Evolutionary conservation across 441 rosid species (phyloP), one percentile per base, ranked within the genome.

Genomic region (Bocquillonia castaneifolia): DNA sequence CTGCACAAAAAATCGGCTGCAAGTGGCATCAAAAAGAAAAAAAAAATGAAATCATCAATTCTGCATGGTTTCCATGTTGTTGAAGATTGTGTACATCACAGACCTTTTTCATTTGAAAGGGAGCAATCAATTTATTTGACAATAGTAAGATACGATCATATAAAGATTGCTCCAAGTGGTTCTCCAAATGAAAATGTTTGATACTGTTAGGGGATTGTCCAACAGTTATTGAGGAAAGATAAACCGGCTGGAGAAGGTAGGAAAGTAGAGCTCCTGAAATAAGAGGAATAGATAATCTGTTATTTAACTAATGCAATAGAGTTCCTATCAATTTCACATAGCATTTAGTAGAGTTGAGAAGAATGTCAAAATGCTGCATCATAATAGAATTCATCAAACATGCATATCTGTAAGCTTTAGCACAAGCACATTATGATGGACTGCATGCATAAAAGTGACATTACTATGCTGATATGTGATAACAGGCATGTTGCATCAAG

Each of bases 181-280:
- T 78, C 74, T 70, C 78, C 82, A 85, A 18, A 62, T 54, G 73
- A 74, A 81, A 76, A 57, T 77, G 76, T 68, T 76, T 76, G 23
- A 77, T 72, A 65, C 2, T 64, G 62, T 68, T 75, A 48, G 83
- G 84, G 23, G 90, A 82, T 63, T 63, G 79, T 72, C 95, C 96
- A 72, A 88, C 88, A 22, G 85, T 83, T 70, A 88, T 73, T 39
- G 99, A 89, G 79, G 90, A 86, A 48, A 89, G 64, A 80, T 89
- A 93, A 60, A 89, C 72, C 71, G 95, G 97, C 47, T 67, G 85
- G 72, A 93, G 83, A 75, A 86, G 62, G 82, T 83, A 81, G 61
- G 78, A 89, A 79, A 89, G 95, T 80, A 93, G 66, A 40, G 97
- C 94, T 67, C 98, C 97, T 92, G 88, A 60, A 66, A 67, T 18